Evolutionary conservation across 2,329 filamentous ascomycete species (phyloP).

Genomic region (Hawksworthiomyces lignivorus): DNA sequence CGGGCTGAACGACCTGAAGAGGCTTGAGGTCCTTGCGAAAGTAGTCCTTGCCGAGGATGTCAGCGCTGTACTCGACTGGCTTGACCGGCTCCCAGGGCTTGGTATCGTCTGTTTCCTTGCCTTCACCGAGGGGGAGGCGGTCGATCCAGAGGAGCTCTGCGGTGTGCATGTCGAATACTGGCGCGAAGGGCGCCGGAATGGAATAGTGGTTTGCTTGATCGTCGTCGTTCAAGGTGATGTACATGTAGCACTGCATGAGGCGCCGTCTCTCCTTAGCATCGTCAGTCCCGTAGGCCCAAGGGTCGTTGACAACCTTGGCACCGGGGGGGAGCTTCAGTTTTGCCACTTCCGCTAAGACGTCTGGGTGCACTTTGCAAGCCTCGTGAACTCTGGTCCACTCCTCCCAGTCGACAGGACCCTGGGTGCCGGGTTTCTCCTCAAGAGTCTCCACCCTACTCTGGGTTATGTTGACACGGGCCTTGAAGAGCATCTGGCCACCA

Average conservation of each 20-base stretch:
- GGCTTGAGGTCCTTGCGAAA: slow-evolving; percentile 45
- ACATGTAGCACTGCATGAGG: slow-evolving; percentile 8
- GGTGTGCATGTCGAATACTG: slow-evolving; percentile 3
- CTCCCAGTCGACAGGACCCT: too few species aligned
- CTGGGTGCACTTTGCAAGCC: background rate
- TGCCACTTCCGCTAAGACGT: background rate
- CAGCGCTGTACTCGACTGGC: slow-evolving; percentile 24
- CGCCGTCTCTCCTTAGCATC: slow-evolving; percentile 23
- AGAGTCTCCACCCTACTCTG: too few species aligned
- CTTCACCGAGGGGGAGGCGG: background rate
- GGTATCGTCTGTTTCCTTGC: background rate
- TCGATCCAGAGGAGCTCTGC: slow-evolving; percentile 2
- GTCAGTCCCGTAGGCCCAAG: slow-evolving; percentile 5
- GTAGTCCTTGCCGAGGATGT: slow-evolving; percentile 23
- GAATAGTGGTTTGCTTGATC: slow-evolving; percentile 7
- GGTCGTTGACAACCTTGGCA: background rate
- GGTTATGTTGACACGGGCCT: too few species aligned
- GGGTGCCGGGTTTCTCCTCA: too few species aligned
- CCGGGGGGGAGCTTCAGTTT: background rate
- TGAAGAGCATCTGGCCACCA: too few species aligned
- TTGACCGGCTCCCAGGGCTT: background rate
- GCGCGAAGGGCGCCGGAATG: background rate
- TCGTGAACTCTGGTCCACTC: too few species aligned
- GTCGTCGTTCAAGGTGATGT: background rate
- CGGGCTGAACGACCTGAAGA: slow-evolving; percentile 25